phyloP scores from a whole-genome alignment of 2,329 filamentous ascomycete species.

The Ophiocordyceps camponoti-rufipedis region DNA sequence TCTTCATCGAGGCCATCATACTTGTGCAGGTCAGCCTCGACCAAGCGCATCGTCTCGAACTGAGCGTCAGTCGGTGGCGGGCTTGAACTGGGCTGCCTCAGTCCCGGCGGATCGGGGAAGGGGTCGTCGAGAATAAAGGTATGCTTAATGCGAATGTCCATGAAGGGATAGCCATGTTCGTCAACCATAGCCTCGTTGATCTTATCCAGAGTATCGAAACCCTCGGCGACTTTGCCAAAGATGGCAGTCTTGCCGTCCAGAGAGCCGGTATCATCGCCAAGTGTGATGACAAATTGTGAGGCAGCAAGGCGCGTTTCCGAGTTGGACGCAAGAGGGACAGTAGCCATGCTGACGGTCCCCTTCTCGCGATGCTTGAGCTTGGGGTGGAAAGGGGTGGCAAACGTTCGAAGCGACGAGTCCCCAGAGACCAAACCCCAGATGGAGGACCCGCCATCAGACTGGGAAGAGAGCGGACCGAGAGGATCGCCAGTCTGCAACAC shows the following conservation, averaged over 20 bases:
- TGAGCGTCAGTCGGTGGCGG: slow-evolving; percentile 72
- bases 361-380: slow-evolving; percentile 79
- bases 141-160: slow-evolving; percentile 89
- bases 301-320: slow-evolving; percentile 68
- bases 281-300: slow-evolving; percentile 86
- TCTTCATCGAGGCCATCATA: slow-evolving; percentile 58
- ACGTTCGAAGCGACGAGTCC: slow-evolving; percentile 50
- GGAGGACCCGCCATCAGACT: slow-evolving; percentile 82
- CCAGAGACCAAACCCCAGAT: slow-evolving; percentile 75
- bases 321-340: slow-evolving; percentile 55
- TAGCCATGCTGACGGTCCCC: slow-evolving; percentile 97
- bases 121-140: slow-evolving; percentile 86
- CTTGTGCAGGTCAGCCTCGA: slow-evolving; percentile 68
- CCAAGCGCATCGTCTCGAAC: slow-evolving; percentile 78
- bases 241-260: slow-evolving; percentile 87
- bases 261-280: slow-evolving; percentile 78
- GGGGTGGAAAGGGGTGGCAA: slow-evolving; percentile 66
- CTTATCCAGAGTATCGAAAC: slow-evolving; percentile 84
- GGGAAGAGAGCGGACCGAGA: slow-evolving; percentile 63
- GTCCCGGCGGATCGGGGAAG: slow-evolving; percentile 60
- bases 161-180: slow-evolving; percentile 67
- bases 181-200: slow-evolving; percentile 84
- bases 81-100: slow-evolving; percentile 62
- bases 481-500: slow-evolving; percentile 94
- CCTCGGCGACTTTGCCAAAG: slow-evolving; percentile 90